Percentiles rank a stretch among this genome's conserved stretches.
These are phyloP conservation scores for Penicillium nordicum DNA, from an alignment of 2,329 filamentous ascomycete species.

Conservation along the genomic window DNA sequence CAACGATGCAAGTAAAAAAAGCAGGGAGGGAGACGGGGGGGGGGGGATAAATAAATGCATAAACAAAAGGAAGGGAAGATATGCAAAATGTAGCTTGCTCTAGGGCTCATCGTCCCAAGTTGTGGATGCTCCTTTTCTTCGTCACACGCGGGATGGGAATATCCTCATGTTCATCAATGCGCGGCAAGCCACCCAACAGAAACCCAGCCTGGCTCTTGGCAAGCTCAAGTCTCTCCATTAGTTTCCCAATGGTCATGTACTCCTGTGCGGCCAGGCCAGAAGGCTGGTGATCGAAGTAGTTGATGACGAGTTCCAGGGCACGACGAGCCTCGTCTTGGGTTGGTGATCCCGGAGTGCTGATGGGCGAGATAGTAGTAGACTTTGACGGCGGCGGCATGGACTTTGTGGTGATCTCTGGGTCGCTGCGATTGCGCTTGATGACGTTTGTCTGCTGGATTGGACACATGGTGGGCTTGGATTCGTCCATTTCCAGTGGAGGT, in stretches of 20 bases:
- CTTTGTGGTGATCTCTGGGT: conserved; percentile 43
- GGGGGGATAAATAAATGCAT: not conserved
- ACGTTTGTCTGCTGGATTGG: conserved; percentile 28
- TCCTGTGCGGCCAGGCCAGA: conserved; percentile 72
- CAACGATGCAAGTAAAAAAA: not conserved
- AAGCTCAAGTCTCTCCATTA: conserved; percentile 81
- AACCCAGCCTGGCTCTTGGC: conserved; percentile 49
- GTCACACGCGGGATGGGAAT: conserved; percentile 33
- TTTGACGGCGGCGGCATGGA: conserved; percentile 42
- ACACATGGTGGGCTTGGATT: conserved; percentile 30
- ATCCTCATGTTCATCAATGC: conserved; percentile 44
- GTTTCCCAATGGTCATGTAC: conserved; percentile 70
- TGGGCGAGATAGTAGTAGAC: conserved; percentile 45
- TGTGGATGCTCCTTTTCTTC: conserved; percentile 49
- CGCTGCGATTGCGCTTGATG: conserved; percentile 46
- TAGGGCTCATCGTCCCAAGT: conserved; percentile 28
- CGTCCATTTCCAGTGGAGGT: conserved; percentile 49
- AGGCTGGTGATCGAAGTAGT: conserved; percentile 72
- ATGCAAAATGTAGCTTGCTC: not conserved
- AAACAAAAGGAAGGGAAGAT: not conserved
- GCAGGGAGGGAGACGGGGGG: not conserved
- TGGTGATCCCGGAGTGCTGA: conserved; percentile 62
- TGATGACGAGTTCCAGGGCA: conserved; percentile 77
- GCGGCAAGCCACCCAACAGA: conserved; percentile 44
- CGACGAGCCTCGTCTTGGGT: conserved; percentile 81